phyloP scores from a whole-genome alignment of 768 basidiomycete species.

The Neoboletus brunneissimus region DNA sequence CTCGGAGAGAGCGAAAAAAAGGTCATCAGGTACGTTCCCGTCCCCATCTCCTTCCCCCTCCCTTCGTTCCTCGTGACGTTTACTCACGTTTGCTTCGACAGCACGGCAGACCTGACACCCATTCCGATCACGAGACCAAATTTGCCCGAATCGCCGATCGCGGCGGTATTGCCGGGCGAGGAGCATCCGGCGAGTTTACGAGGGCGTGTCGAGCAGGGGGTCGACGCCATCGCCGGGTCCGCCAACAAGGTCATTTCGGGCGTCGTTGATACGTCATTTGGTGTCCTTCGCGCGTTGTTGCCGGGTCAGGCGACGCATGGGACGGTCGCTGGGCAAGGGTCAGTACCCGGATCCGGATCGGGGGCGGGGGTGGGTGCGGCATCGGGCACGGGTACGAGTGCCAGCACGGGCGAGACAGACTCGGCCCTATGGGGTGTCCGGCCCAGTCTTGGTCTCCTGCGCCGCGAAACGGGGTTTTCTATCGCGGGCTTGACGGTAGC shows the following conservation, averaged over 20 bases:
- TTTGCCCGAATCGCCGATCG: constrained; percentile 41
- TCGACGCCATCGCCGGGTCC: constrained; percentile 75
- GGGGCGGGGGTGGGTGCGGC: too few species aligned
- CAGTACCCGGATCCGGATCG: not conserved
- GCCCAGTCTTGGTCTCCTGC: constrained; percentile 63
- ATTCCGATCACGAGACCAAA: constrained; percentile 65
- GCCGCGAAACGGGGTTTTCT: constrained; percentile 78
- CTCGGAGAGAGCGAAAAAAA: constrained; percentile 57
- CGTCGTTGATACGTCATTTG: constrained; percentile 89
- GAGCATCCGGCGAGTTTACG: constrained; percentile 58
- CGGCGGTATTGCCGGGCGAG: constrained; percentile 40
- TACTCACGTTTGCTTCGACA: constrained; percentile 27
- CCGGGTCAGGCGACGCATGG: constrained; percentile 37
- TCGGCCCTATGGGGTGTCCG: constrained; percentile 28
- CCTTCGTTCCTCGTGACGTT: not conserved
- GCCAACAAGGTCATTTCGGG: constrained; percentile 77
- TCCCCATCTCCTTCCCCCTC: too few species aligned
- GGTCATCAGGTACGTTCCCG: constrained; percentile 49
- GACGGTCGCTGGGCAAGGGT: constrained; percentile 17
- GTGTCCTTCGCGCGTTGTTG: constrained; percentile 77
- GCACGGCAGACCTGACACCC: constrained; percentile 77
- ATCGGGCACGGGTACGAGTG: not conserved
- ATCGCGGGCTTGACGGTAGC: constrained; percentile 73
- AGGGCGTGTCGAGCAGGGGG: constrained; percentile 74
- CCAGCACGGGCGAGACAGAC: constrained; percentile 9